Percentiles rank a stretch among this genome's conserved stretches.
Conservation (phyloP, 148 eudicot genomes). For the Vaccinium vitisidaea region DNA sequence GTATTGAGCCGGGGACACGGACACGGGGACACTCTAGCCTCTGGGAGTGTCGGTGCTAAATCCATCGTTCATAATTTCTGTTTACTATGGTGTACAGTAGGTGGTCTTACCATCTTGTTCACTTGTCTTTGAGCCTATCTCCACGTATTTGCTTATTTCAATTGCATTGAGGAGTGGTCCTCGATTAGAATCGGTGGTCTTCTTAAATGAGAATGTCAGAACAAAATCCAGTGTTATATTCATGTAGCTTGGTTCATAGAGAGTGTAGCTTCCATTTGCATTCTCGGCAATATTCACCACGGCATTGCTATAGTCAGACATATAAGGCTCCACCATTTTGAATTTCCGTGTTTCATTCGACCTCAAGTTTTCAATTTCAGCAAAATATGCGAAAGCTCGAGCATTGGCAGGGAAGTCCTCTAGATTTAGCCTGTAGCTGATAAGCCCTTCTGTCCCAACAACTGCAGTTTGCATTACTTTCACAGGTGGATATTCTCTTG, state of each 20-base stretch:
- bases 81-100: background rate
- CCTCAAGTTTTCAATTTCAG: constrained; percentile 72
- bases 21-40: too few relatives aligned
- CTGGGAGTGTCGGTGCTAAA: too few relatives aligned
- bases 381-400: constrained; percentile 91
- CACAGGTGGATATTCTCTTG: constrained; percentile 88
- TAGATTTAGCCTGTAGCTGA: constrained; percentile 72
- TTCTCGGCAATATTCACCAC: constrained; percentile 94
- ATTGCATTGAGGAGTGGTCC: constrained; percentile 88
- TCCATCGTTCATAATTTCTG: background rate
- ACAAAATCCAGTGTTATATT: constrained; percentile 80
- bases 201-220: constrained; percentile 70
- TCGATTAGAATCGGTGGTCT: constrained; percentile 75
- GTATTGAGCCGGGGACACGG: too few relatives aligned
- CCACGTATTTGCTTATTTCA: constrained; percentile 75
- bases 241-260: constrained; percentile 95
- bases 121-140: constrained; percentile 61
- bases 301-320: constrained; percentile 87
- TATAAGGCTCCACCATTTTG: constrained; percentile 68
- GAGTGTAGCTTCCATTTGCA: constrained; percentile 88
- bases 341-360: constrained; percentile 71
- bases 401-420: constrained; percentile 97
- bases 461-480: constrained; percentile 98
- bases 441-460: constrained; percentile 66
- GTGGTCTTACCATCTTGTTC: constrained; percentile 65